Evolutionary conservation across 352 stramenopile species (phyloP), one percentile per base, ranked within the genome.

Genomic region (Phytophthora pini): DNA sequence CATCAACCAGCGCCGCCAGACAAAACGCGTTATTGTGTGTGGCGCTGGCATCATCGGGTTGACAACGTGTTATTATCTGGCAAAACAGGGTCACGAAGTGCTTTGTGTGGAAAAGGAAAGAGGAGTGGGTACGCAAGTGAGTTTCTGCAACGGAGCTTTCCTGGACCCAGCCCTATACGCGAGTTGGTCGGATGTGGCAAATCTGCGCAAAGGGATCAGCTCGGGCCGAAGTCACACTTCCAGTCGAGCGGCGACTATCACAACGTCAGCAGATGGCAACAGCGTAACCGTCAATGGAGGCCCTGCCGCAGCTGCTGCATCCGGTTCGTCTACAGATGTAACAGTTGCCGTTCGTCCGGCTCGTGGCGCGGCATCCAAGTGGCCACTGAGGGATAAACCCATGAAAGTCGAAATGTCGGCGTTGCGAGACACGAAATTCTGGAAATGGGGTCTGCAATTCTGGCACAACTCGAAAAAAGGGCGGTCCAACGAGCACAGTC

Each of bases 381-480:
- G 58, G 65, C 70, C 76, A 39, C 44, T 63, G 15, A 27, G 67
- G 12, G 79, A 88, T 36, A 95, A 93, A 63, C 86, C 84, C 53
- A 91, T 95, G 69, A 89, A 91, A 48, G 82, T 95, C 36, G 88
- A 95, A 68, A 84, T 93, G 61, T 89, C 79, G 5, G 86, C 88
- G n/a, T 68, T 93, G 38, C 64, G 83, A 22, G 88, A 95, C 64
- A 82, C 88, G 41, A 86, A 86, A 57, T 94, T 94, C 56, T 95
- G 88, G 88, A 92, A 92, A 56, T 95, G 88, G 88, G 88, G 88
- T 12, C 74, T 89, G 39, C 84, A 93, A 55, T 95, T 94, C 56
- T 89, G 89, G 74, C 82, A 85, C 66, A 94, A 93, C 61, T 88
- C 76, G 31, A 94, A 91, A 64, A 92, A 89, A 56, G 59, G 74